Base-by-base conservation (phyloP, 2,329 filamentous ascomycete genomes). In the Hymenoscyphus fraxineus region DNA sequence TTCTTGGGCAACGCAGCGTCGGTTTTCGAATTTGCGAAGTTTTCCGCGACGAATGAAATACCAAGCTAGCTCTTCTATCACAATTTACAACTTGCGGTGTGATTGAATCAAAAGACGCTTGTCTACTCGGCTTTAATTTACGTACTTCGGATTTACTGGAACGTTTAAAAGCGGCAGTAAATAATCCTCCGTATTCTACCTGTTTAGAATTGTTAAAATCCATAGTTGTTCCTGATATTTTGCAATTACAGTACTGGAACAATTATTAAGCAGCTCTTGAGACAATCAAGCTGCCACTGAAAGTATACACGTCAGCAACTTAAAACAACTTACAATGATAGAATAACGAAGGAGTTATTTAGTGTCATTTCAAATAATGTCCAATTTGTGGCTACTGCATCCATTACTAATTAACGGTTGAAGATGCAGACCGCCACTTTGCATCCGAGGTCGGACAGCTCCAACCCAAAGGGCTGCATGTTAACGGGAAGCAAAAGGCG, bases 371-470 rank as follows among this genome's bases (percentile, higher is more conserved):
- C 6, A 35, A 35, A 35, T 35, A 35, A 35, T 35, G 9, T 35
- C 10, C 22, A 22, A 22, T 54, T 44, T 16, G 12, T 27, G 44
- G 16, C 41, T n/a, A n/a, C 41, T 47, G 44, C 44, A 51, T n/a
- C 7, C 7, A 19, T 35, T n/a, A n/a, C n/a, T n/a, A n/a, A n/a
- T n/a, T 27, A 27, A 27, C 27, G 27, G 27, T 27, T 27, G 22
- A 32, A 22, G 54, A 38, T 57, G 54, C 32, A 57, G 55, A 57
- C 55, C 55, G 55, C 55, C 32, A 38, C 15, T 57, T 57, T 38
- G 19, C 55, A n/a, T 27, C 55, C 55, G 55, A 57, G 55, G 55
- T 57, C 55, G 55, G 55, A 57, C 55, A 27, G 16, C 47, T 54
- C 22, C 47, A 54, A 27, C n/a, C 22, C 10, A 51, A 10, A n/a